These are phyloP conservation scores for Fusarium sp. DNA, from an alignment of 2,329 filamentous ascomycete species.

Conservation along the genomic window DNA sequence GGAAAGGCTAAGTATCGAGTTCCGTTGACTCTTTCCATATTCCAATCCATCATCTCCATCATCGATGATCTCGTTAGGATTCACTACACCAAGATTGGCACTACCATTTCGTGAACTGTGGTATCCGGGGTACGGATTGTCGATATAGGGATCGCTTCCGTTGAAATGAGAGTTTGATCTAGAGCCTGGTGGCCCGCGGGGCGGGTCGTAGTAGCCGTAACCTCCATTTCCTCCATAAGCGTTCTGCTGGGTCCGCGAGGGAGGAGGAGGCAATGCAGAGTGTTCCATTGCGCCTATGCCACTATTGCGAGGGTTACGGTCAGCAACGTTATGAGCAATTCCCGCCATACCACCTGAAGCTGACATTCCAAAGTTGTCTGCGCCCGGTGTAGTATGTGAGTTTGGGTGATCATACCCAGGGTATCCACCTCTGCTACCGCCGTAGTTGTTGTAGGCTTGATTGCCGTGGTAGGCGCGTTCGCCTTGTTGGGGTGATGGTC, in stretches of 20 bases:
- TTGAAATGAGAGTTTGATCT: conserved; percentile 36
- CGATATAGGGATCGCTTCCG: conserved; percentile 63
- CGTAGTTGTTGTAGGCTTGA: conserved; percentile 34
- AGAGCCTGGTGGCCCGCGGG: conserved; percentile 32
- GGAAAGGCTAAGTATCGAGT: conserved; percentile 71
- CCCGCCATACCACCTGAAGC: conserved; percentile 76
- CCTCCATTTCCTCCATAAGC: conserved; percentile 43
- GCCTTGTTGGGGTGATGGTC: conserved; percentile 36
- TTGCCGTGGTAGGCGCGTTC: conserved; percentile 41
- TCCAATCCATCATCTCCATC: conserved; percentile 88
- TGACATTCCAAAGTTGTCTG: conserved; percentile 74
- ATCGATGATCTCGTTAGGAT: conserved; percentile 85
- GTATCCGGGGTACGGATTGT: conserved; percentile 76
- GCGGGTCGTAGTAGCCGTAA: conserved; percentile 47
- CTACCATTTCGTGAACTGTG: conserved; percentile 59
- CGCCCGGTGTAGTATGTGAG: conserved; percentile 65
- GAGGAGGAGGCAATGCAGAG: conserved; percentile 54
- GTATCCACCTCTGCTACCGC: conserved; percentile 43
- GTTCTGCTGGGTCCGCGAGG: conserved; percentile 52
- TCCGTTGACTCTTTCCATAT: conserved; percentile 63
- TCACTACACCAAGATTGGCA: conserved; percentile 69
- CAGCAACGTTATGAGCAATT: conserved; percentile 75
- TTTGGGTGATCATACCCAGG: conserved; percentile 45
- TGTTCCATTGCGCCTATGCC: conserved; percentile 72
- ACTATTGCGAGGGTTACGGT: conserved; percentile 73